phyloP scores from a whole-genome alignment of 2,329 filamentous ascomycete genomes.

The Fusarium verticillioides region DNA sequence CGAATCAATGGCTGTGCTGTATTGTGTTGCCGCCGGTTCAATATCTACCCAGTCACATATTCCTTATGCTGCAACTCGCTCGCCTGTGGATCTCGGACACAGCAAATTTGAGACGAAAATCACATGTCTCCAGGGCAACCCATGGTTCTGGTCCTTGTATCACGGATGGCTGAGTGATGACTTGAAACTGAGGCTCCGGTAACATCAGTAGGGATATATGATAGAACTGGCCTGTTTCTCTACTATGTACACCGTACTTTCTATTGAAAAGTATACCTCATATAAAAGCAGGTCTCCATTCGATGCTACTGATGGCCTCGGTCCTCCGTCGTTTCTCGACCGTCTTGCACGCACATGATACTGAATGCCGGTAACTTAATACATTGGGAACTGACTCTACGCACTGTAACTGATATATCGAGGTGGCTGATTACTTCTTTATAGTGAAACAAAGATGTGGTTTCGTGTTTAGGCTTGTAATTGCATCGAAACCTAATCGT shows the following conservation, averaged over 20 bases:
- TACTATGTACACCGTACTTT: neutral
- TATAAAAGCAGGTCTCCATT: neutral
- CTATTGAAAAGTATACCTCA: neutral
- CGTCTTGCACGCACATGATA: constrained; percentile 1
- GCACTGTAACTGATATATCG: neutral
- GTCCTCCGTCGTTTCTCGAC: constrained; percentile 1
- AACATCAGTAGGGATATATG: constrained; percentile 20
- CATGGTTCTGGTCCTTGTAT: constrained; percentile 3
- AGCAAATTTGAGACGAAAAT: constrained; percentile 14
- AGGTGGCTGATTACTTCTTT: neutral
- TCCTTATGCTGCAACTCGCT: constrained; percentile 1
- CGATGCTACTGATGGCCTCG: neutral
- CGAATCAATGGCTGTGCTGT: constrained; percentile 14
- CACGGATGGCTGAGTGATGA: constrained; percentile 18
- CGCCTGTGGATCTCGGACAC: constrained; percentile 7
- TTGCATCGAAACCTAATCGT: neutral
- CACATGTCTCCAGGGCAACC: neutral
- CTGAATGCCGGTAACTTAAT: constrained; percentile 12
- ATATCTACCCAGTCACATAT: constrained; percentile 11
- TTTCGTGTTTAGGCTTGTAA: neutral
- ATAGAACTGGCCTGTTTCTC: constrained; percentile 8
- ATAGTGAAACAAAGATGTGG: neutral
- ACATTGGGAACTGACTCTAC: neutral
- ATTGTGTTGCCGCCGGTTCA: constrained; percentile 10
- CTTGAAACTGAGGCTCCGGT: constrained; percentile 13